Conservation (phyloP, 352 stramenopile genomes). For the Globisporangium echinulatum region DNA sequence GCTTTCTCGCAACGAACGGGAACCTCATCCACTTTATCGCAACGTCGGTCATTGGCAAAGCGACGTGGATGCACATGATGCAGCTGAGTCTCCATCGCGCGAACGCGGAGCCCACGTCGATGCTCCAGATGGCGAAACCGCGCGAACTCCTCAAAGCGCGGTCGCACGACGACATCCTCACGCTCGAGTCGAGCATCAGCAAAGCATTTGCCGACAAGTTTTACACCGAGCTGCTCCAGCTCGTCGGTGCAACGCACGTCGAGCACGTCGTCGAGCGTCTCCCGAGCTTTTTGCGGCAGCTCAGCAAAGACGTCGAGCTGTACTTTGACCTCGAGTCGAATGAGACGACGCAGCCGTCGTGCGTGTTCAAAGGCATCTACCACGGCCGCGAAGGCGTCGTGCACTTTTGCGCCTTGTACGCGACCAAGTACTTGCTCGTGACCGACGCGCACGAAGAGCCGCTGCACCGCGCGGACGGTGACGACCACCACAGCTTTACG, state of each 20-base stretch:
- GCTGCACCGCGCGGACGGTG: constrained; percentile 51
- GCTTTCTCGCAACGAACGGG: constrained; percentile 76
- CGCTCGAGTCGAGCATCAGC: constrained; percentile 53
- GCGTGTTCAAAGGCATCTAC: constrained; percentile 86
- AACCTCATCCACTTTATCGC: constrained; percentile 84
- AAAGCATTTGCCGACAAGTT: constrained; percentile 73
- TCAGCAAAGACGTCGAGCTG: constrained; percentile 83
- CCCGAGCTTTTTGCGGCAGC: constrained; percentile 63
- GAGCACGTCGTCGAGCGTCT: constrained; percentile 52
- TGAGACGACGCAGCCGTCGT: constrained; percentile 65
- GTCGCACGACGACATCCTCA: constrained; percentile 44
- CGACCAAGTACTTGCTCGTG: constrained; percentile 71
- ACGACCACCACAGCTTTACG: constrained; percentile 67
- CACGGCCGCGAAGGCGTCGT: constrained; percentile 82
- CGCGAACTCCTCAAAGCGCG: constrained; percentile 24
- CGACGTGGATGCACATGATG: constrained; percentile 83
- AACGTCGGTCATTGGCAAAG: constrained; percentile 64
- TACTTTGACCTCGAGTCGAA: constrained; percentile 79
- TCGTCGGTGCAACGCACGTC: constrained; percentile 29
- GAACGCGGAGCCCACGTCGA: constrained; percentile 28
- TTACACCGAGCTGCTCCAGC: constrained; percentile 45
- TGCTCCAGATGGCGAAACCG: constrained; percentile 32
- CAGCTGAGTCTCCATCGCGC: constrained; percentile 52
- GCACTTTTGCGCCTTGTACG: constrained; percentile 73
- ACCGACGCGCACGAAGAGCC: constrained; percentile 43